Base-by-base conservation (phyloP, 805 yeast species). In the Alloascoidea africana region DNA sequence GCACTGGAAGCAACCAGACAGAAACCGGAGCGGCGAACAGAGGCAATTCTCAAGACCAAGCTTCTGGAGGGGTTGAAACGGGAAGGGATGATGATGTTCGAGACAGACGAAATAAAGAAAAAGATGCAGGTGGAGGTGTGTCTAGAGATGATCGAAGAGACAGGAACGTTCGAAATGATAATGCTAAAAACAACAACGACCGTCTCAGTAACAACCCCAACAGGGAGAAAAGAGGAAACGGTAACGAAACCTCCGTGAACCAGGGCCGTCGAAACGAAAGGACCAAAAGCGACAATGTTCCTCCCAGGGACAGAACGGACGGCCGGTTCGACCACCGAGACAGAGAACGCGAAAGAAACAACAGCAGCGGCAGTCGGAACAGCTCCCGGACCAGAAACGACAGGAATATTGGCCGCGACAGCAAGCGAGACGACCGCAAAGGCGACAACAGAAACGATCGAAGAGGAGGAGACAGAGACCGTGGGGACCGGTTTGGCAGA, bases 191-290 rank as follows among this genome's bases (percentile, higher is more conserved):
- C n/a, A n/a, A n/a, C n/a, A n/a, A n/a, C n/a, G n/a, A n/a, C n/a
- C n/a, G n/a, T n/a, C n/a, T n/a, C n/a, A n/a, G n/a, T n/a, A n/a
- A n/a, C n/a, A n/a, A n/a, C n/a, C n/a, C n/a, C n/a, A n/a, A n/a
- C n/a, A n/a, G n/a, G n/a, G n/a, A n/a, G n/a, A n/a, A n/a, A n/a
- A 23, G 30, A 23, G 13, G 13, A 23, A 23, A 23, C 8, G 8
- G 13, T n/a, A 8, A 23, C 13, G 30, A 23, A 23, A 8, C 30
- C 30, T 23, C 8, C 30, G 30, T 8, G 30, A 23, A 8, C n/a
- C 30, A 23, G 13, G n/a, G n/a, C 30, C 30, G n/a, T n/a, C 30
- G 30, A 23, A 23, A 23, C 30, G 30, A 23, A 23, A 23, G 30
- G n/a, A 23, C 8, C n/a, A n/a, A 23, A 23, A 8, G 30, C 8